A percentile compares a stretch with the other conserved stretches of the same genome.
Evolutionary conservation across 768 basidiomycete species (phyloP).

Genomic region (Kwoniella shandongensis): DNA sequence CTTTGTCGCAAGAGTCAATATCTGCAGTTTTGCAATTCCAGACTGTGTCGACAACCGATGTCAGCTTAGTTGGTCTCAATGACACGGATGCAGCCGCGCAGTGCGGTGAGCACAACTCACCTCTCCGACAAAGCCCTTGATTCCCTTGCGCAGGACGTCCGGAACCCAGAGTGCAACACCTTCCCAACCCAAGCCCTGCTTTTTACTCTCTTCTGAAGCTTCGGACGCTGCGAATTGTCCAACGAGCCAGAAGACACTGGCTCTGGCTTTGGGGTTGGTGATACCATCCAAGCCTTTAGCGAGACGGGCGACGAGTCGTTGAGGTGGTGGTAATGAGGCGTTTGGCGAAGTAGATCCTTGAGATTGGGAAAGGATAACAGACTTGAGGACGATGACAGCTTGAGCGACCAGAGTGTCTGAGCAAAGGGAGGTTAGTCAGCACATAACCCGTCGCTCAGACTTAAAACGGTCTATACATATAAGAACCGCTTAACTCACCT

Average conservation of each 20-base stretch:
- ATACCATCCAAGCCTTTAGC: slow-evolving; percentile 77
- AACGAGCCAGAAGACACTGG: slow-evolving; percentile 88
- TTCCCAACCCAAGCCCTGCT: slow-evolving; percentile 48
- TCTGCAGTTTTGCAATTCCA: slow-evolving; percentile 73
- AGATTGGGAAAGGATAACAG: slow-evolving; percentile 72
- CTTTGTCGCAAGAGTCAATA: slow-evolving; percentile 82
- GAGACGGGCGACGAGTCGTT: slow-evolving; percentile 73
- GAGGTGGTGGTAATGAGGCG: slow-evolving; percentile 50
- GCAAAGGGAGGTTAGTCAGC: neutral
- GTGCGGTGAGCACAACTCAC: no score
- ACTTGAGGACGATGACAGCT: slow-evolving; percentile 81
- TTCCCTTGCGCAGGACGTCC: slow-evolving; percentile 78
- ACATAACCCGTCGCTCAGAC: neutral
- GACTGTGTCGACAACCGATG: slow-evolving; percentile 55
- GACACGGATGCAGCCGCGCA: no score
- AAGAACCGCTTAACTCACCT: no score
- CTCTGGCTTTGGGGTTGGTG: slow-evolving; percentile 73
- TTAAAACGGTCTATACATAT: neutral
- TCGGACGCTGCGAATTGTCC: slow-evolving; percentile 71
- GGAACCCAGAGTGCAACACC: slow-evolving; percentile 78
- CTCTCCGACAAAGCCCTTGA: slow-evolving; percentile 71
- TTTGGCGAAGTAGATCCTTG: slow-evolving; percentile 9
- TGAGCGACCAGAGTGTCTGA: slow-evolving; percentile 73
- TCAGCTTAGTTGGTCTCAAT: neutral
- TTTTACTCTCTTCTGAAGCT: slow-evolving; percentile 26